Percentiles rank a stretch among this genome's conserved stretches.
Evolutionary conservation across 2,329 filamentous ascomycete genomes (phyloP).

Genomic region (Cytospora leucostoma): DNA sequence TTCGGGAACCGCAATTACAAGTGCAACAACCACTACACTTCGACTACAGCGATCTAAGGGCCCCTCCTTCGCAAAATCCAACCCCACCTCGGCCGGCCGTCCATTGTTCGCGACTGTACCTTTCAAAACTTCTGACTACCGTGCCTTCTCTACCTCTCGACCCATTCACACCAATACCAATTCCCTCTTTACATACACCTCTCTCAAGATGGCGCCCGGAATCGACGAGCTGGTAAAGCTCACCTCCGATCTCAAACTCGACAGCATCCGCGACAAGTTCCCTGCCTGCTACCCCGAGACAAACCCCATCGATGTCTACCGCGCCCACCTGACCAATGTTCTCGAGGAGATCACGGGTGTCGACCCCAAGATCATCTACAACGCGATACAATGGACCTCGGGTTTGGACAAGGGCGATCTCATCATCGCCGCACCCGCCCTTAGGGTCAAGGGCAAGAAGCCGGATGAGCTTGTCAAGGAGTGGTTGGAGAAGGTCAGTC

Average conservation of each 20-base stretch:
- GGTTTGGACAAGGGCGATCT: slow-evolving; percentile 82
- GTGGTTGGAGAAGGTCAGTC: slow-evolving; percentile 59
- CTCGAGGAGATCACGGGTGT: slow-evolving; percentile 70
- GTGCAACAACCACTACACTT: background rate
- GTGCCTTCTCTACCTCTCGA: background rate
- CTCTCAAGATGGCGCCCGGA: slow-evolving; percentile 32
- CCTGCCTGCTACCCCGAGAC: slow-evolving; percentile 64
- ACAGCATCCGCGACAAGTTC: slow-evolving; percentile 44
- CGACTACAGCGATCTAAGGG: slow-evolving; percentile 8
- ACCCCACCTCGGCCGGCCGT: slow-evolving; percentile 22
- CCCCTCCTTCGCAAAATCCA: slow-evolving; percentile 22
- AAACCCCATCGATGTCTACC: slow-evolving; percentile 80
- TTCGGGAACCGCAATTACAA: background rate
- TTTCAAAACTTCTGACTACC: slow-evolving; percentile 9
- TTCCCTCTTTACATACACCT: slow-evolving; percentile 23
- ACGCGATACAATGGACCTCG: slow-evolving; percentile 75
- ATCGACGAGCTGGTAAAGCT: slow-evolving; percentile 39
- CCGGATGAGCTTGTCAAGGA: slow-evolving; percentile 62
- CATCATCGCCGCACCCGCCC: slow-evolving; percentile 74
- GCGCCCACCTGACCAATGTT: slow-evolving; percentile 71
- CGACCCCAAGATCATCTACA: slow-evolving; percentile 70
- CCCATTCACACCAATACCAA: slow-evolving; percentile 17
- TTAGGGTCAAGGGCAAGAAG: slow-evolving; percentile 73
- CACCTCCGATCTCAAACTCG: slow-evolving; percentile 40
- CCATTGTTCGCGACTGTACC: slow-evolving; percentile 17